phyloP scores from a whole-genome alignment of 176 grass and related monocot species.

The Rhynchospora tenuis region DNA sequence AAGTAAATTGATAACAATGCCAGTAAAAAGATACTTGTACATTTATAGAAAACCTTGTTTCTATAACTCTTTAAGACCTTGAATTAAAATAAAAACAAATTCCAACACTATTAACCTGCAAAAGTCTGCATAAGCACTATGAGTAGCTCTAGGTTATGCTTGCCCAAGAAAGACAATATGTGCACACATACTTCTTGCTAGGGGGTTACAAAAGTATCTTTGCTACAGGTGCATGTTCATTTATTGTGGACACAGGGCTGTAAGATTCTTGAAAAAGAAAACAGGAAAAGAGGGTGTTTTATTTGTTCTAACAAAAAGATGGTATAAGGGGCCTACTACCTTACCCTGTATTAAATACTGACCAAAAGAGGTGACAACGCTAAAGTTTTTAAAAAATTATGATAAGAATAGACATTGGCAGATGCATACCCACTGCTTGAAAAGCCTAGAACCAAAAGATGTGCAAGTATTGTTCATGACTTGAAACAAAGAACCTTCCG shows the following conservation, averaged over 20 bases:
- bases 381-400: not conserved
- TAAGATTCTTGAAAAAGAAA: not conserved
- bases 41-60: not conserved
- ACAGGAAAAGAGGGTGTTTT: not conserved
- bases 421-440: conserved; percentile 81
- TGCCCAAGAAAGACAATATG: not conserved
- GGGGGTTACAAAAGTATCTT: not conserved
- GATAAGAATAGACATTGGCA: not conserved
- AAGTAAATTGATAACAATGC: not conserved
- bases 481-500: conserved; percentile 74
- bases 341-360: not conserved
- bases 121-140: not conserved
- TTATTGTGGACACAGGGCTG: not conserved
- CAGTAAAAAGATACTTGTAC: not conserved
- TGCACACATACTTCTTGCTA: not conserved
- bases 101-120: not conserved
- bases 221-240: not conserved
- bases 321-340: not conserved
- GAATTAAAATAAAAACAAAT: not conserved
- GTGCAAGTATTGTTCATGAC: conserved; percentile 88
- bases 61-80: not conserved
- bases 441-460: conserved; percentile 75
- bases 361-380: not conserved
- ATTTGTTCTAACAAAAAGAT: not conserved
- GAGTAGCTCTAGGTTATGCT: not conserved